Conservation (phyloP, 192 early-diverging fungal genomes). For the Linnemannia schmuckeri region DNA sequence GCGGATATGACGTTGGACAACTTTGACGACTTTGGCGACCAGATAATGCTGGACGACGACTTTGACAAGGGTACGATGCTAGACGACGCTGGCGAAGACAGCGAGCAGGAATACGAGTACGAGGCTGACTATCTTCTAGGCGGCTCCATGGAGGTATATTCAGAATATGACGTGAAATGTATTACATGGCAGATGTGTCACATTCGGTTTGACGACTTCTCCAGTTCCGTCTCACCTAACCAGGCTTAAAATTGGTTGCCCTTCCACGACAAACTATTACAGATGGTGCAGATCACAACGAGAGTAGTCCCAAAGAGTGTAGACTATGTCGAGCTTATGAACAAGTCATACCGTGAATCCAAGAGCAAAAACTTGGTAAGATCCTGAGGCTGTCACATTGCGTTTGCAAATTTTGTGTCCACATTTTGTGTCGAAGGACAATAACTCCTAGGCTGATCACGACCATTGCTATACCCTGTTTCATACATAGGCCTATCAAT, state of each 20-base stretch:
- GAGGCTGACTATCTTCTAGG: conserved; percentile 17
- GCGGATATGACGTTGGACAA: not conserved
- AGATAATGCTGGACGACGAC: not conserved
- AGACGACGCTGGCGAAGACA: not conserved
- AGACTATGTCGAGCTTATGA: conserved; percentile 23
- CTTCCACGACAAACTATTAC: not conserved
- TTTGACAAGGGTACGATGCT: not conserved
- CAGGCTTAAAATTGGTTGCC: not conserved
- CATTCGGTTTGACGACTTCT: not conserved
- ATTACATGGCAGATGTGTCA: not conserved
- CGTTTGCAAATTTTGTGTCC: too few relatives aligned
- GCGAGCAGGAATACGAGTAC: conserved; percentile 31
- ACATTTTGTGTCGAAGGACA: too few relatives aligned
- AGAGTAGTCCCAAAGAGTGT: not conserved
- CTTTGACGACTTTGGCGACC: not conserved
- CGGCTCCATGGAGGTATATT: conserved; percentile 26
- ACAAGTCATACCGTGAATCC: conserved; percentile 26
- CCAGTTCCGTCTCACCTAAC: not conserved
- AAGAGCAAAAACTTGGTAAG: conserved; percentile 15
- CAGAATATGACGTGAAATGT: not conserved
- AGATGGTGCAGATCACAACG: not conserved
- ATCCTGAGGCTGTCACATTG: not conserved
- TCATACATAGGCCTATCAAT: not conserved
- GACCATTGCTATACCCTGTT: too few relatives aligned
- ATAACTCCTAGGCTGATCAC: too few relatives aligned